These are phyloP conservation scores for Phoma sp. DNA, from an alignment of 2,329 filamentous ascomycete species.

Conservation along the genomic window DNA sequence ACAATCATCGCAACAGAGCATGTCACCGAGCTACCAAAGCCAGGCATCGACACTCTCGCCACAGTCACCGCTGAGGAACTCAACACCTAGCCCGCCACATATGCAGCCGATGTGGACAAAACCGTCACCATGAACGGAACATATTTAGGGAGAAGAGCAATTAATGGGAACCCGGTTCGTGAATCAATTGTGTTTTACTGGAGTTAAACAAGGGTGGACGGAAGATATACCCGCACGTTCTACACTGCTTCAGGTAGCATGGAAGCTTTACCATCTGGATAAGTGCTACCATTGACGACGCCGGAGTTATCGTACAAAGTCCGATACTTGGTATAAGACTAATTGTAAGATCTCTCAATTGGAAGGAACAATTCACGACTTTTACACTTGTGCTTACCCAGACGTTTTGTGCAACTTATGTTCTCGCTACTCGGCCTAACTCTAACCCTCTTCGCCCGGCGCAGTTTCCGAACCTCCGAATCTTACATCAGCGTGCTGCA, in stretches of 20 bases:
- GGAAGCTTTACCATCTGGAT: background rate
- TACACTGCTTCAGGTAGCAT: background rate
- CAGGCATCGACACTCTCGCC: slow-evolving; percentile 7
- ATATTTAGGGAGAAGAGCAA: background rate
- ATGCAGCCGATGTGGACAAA: slow-evolving; percentile 9
- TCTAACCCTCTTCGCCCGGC: background rate
- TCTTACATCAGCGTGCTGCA: slow-evolving; percentile 9
- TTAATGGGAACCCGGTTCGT: background rate
- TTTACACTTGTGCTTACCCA: background rate
- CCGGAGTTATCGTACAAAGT: background rate
- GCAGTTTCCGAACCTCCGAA: background rate
- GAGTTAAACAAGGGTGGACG: background rate
- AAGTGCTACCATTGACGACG: background rate
- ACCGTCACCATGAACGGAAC: background rate
- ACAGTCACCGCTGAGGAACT: slow-evolving; percentile 1
- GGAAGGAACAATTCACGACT: background rate
- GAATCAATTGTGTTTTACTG: background rate
- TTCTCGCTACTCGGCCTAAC: slow-evolving; percentile 1
- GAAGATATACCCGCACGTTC: background rate
- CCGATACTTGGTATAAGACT: background rate
- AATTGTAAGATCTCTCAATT: background rate
- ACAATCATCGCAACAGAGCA: slow-evolving; percentile 9
- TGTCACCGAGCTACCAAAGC: slow-evolving; percentile 13
- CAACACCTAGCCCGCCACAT: slow-evolving; percentile 4
- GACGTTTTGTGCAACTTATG: background rate